These are phyloP conservation scores for Acorus gramineus DNA, from an alignment of 106 monocot genomes.

Conservation along the genomic window DNA sequence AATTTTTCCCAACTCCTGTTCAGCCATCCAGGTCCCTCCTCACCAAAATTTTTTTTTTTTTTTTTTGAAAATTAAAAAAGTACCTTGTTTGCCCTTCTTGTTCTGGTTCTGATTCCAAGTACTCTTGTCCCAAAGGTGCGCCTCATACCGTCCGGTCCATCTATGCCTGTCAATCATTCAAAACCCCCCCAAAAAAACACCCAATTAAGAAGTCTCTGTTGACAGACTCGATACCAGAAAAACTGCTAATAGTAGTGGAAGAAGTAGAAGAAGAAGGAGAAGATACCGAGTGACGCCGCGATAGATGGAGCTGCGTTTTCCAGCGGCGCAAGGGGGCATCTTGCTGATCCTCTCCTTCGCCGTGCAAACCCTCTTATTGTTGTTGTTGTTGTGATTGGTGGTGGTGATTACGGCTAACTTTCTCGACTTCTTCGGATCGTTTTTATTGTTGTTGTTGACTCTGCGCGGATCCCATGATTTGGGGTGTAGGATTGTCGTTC, in stretches of 20 bases:
- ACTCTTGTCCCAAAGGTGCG: slow-evolving; percentile 99
- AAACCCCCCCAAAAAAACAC: slow-evolving; percentile 3
- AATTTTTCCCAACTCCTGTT: too few species aligned
- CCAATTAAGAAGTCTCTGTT: neutral
- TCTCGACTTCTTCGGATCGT: too few species aligned
- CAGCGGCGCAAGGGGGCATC: slow-evolving; percentile 94
- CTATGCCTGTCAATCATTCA: slow-evolving; percentile 52
- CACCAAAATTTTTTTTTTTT: slow-evolving; percentile 23
- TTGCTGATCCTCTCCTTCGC: slow-evolving; percentile 97
- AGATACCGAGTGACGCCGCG: slow-evolving; percentile 79
- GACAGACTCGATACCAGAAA: neutral
- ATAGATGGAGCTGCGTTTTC: slow-evolving; percentile 96
- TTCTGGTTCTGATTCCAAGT: slow-evolving; percentile 99
- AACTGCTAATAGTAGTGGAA: neutral
- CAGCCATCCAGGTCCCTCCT: neutral
- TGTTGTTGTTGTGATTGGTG: too few species aligned
- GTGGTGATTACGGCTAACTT: too few species aligned
- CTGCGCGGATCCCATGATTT: too few species aligned
- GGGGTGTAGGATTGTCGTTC: too few species aligned
- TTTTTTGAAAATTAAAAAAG: slow-evolving; percentile 18
- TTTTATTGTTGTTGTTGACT: too few species aligned
- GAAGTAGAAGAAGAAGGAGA: neutral
- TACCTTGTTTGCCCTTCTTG: slow-evolving; percentile 99
- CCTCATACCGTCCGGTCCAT: slow-evolving; percentile 98
- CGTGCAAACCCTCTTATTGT: slow-evolving; percentile 50